phyloP scores from a whole-genome alignment of 2,329 filamentous ascomycete species.

The Colletotrichum tropicale region DNA sequence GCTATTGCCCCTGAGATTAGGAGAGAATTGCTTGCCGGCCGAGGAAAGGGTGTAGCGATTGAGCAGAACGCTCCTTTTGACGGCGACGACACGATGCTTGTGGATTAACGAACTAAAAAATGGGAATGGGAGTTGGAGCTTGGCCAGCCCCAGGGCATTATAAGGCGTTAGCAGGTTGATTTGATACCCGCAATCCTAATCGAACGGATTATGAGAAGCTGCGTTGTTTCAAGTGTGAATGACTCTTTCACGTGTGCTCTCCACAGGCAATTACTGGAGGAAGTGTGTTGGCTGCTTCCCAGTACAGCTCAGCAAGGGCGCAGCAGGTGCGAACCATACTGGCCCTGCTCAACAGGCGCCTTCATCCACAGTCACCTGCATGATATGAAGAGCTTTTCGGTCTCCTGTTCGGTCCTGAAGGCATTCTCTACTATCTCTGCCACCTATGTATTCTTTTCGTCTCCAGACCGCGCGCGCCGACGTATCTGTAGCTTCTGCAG shows the following conservation, averaged over 20 bases:
- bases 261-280: background rate
- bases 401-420: background rate
- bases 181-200: slow-evolving; percentile 23
- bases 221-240: background rate
- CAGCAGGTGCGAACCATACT: background rate
- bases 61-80: slow-evolving; percentile 64
- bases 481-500: background rate
- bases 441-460: background rate
- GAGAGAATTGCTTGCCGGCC: slow-evolving; percentile 84
- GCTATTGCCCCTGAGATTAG: slow-evolving; percentile 91
- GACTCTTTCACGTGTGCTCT: background rate
- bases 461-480: background rate
- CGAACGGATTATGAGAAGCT: slow-evolving; percentile 18
- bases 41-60: slow-evolving; percentile 78
- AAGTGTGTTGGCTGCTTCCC: background rate
- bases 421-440: background rate
- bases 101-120: slow-evolving; percentile 48
- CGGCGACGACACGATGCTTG: slow-evolving; percentile 92
- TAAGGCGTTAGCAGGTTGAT: slow-evolving; percentile 23
- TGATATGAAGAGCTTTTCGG: background rate
- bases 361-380: background rate
- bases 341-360: background rate
- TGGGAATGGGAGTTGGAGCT: slow-evolving; percentile 16
- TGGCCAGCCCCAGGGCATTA: slow-evolving; percentile 16
- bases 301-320: background rate